phyloP scores from a whole-genome alignment of 257 asterid genomes.

The Jacaranda copaia region DNA sequence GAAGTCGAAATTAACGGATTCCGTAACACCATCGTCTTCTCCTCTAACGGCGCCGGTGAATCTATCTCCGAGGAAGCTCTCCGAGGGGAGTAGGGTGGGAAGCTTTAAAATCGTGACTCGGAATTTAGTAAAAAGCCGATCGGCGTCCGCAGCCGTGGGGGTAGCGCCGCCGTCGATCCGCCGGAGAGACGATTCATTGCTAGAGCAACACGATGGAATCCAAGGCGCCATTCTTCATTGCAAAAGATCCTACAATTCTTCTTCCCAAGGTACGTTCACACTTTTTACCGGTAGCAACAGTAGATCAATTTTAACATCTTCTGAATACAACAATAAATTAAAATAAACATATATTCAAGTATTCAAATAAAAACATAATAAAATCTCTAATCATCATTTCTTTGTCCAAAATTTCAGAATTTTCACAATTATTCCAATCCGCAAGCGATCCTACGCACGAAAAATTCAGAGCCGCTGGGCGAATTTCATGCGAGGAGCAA shows the following conservation, averaged over 20 bases:
- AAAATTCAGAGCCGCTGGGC: constrained; percentile 25
- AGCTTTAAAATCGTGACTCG: constrained; percentile 64
- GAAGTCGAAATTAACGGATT: constrained; percentile 46
- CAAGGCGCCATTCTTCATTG: constrained; percentile 69
- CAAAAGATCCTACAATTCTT: constrained; percentile 53
- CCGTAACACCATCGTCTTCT: constrained; percentile 59
- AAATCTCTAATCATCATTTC: neutral
- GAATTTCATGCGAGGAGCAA: constrained; percentile 54
- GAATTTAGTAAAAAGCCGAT: constrained; percentile 68
- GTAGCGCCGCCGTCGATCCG: constrained; percentile 44
- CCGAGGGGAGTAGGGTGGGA: constrained; percentile 57
- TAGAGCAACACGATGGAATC: constrained; percentile 73
- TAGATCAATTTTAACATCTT: neutral
- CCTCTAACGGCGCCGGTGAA: constrained; percentile 53
- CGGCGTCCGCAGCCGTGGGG: constrained; percentile 59
- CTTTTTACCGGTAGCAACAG: neutral
- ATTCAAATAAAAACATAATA: neutral
- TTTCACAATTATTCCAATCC: constrained; percentile 41
- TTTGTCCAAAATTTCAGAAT: constrained; percentile 37
- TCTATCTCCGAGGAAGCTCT: constrained; percentile 52
- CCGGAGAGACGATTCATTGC: constrained; percentile 74
- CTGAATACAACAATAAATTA: too few species aligned
- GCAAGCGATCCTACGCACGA: constrained; percentile 45
- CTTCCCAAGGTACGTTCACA: constrained; percentile 43
- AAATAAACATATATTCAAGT: too few species aligned